Evolutionary conservation across 345 rosid species (phyloP), one percentile per base, ranked within the genome.

Genomic region (Kandelia obovata): DNA sequence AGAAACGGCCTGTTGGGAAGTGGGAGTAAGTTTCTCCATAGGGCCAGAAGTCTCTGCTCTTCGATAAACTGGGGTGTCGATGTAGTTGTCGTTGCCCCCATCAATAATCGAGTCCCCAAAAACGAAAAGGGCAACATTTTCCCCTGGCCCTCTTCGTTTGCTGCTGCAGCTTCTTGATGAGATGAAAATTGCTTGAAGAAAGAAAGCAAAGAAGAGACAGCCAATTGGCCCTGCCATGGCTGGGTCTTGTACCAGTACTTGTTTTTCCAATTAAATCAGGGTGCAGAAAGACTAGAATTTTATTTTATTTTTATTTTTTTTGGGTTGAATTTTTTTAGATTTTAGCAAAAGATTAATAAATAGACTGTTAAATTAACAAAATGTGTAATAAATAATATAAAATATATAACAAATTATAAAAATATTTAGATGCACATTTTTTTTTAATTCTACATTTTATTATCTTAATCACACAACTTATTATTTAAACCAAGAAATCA

Each of bases 91-190:
- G 89, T 93, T 93, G 62, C 98, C 98, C 19, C 83, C 86, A 64
- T 93, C 96, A 27, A 91, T 61, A 69, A 72, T 78, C 7, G 96
- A 91, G 84, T 93, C 98, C 6, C 98, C 98, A 20, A 93, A 93
- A 62, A 79, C 60, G 80, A 89, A 94, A 66, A 89, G 80, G 37
- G 83, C 66, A 37, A 28, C 79, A 30, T 55, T 64, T 30, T 68
- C 61, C 61, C 63, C 65, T 26, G 39, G 57, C 5, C 51, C 51
- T 6, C 69, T 15, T 47, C 56, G 25, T 35, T 69, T 71, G 58
- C 43, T 26, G 78, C 21, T 21, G 21, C 21, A 21, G 21, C 21
- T 21, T 21, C 21, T 21, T 21, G 21, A 34, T 62, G 53, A 4
- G 63, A 75, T 30, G 28, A 59, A 5, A 4, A 23, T 20, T 13